Base-by-base conservation (phyloP, 2,329 filamentous ascomycete species). In the Bisporella sp. region DNA sequence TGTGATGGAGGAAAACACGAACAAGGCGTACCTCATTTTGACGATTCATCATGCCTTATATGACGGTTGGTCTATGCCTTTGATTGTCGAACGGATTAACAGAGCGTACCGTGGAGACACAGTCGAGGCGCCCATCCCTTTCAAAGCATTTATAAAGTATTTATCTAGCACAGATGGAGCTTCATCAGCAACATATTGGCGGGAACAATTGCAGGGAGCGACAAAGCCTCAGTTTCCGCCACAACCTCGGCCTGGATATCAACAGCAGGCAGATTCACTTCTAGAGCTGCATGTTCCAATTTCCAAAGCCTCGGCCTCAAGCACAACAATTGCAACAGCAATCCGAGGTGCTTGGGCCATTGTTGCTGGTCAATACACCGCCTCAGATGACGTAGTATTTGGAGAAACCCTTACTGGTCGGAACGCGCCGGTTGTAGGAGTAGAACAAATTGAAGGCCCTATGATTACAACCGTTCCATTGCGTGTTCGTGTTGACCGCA, bases 41-140 rank as follows among this genome's bases (percentile, higher is more conserved):
- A 76, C 74, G 1, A 73, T 78, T 65, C 77, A 81, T 54, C 77
- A 81, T 54, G 74, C 72, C 4, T 60, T 80, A 0, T 81, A 81
- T 52, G 77, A 81, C 47, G 77, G 77, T 29, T 79, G 77, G 76
- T 73, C 71, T 0, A 57, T 64, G 50, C 59, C 64, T 3, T 33
- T 66, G 30, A 55, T 69, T 4, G 46, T 68, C 11, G 47, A 60
- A 31, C 55, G 60, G 41, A 57, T 67, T 30, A 57, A 56, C 9
- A 53, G 54, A 12, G 59, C 59, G 7, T 59, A 57, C 28, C 42
- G 57, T 3, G 32, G 57, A 4, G 45, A 62, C 0, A 59, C 62
- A 6, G 50, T 56, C 1, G 56, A 61, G 3, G 55, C 61, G n/a
- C 9, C 12, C 12, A 4, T 29, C 8, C 47, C 66, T 1, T 72